Evolutionary conservation across 1,139 yeast genomes (phyloP), one percentile per base, ranked within the genome.

Genomic region (Geotrichum siamense): DNA sequence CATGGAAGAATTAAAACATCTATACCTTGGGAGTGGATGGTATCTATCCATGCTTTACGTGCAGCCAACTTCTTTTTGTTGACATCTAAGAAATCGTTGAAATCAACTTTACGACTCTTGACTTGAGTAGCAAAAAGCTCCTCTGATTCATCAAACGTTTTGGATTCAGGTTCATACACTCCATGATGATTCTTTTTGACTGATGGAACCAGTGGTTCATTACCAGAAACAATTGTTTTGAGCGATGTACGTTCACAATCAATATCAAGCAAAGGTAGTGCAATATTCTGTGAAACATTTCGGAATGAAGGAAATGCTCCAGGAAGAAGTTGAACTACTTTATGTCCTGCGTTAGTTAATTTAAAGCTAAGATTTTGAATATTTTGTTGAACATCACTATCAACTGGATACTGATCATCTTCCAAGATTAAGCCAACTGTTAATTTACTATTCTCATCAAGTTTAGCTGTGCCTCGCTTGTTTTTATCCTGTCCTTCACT

Each of bases 401-500:
- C 34, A 20, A 43, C 38, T 5, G 35, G 37, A 10, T 29, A 33
- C 3, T 15, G 29, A 28, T 37, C 44, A 17, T 44, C 44, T 17
- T 43, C 39, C 10, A 31, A 13, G n/a, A 43, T 30, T 8, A 44
- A 17, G 8, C 49, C 49, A 26, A 47, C 26, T 10, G 27, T 39
- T 13, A 42, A 27, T 9, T 27, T 23, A 5, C 29, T 16, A 12
- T 30, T 37, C 21, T 35, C 26, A 3, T 21, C 25, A 5, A 30
- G 20, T 3, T 32, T 9, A 3, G 21, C 25, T 13, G 21, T 25
- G 8, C 30, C 15, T 26, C 26, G 17, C 25, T 21, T 35, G 4
- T 19, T 20, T 27, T 39, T 36, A 26, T 25, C 38, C 15, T 22
- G n/a, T 8, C 36, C 39, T 26, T 34, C 21, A n/a, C n/a, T 68